These are phyloP conservation scores for Eucalyptus marginata DNA, from an alignment of 345 rosid species.

Conservation along the genomic window DNA sequence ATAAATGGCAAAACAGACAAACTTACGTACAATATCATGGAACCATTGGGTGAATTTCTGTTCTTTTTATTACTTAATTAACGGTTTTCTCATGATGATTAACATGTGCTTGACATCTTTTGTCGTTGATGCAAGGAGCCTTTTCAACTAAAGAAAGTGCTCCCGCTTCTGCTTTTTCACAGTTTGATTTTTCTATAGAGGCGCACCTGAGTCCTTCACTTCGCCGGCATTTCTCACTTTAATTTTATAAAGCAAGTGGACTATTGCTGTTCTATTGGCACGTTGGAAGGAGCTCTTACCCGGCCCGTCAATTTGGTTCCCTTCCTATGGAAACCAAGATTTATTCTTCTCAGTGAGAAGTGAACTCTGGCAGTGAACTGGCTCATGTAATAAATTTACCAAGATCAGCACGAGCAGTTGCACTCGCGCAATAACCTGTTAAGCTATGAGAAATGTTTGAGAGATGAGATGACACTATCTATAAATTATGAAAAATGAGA, in stretches of 20 bases:
- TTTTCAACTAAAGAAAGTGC: neutral
- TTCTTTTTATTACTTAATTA: neutral
- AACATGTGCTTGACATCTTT: neutral
- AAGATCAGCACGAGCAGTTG: neutral
- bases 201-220: neutral
- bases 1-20: neutral
- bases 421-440: neutral
- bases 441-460: neutral
- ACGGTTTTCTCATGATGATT: neutral
- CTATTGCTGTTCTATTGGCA: neutral
- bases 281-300: neutral
- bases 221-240: neutral
- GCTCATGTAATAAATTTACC: neutral
- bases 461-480: neutral
- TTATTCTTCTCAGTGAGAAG: neutral
- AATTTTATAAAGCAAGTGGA: neutral
- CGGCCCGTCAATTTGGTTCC: neutral
- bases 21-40: neutral
- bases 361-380: neutral
- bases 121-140: neutral
- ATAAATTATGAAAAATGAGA: neutral
- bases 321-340: neutral
- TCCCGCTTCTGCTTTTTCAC: neutral
- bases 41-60: neutral
- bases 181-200: neutral